A percentile compares a stretch with the other conserved stretches of the same genome.
Conservation (phyloP, 192 early-diverging fungal genomes). For the Radiomyces spectabilis region DNA sequence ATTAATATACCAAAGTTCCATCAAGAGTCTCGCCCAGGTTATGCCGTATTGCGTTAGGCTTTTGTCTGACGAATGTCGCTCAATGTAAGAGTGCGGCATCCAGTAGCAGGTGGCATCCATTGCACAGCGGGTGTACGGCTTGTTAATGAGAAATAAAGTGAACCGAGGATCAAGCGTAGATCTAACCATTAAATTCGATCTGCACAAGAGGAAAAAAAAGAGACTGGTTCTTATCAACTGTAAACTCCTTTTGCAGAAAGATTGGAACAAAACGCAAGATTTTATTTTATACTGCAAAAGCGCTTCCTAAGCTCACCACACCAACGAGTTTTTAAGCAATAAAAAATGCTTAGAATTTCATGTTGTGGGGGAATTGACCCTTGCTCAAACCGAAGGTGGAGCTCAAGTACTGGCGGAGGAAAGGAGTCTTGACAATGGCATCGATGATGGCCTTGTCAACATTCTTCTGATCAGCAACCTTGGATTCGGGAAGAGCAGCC, state of each 20-base stretch:
- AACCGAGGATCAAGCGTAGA: neutral
- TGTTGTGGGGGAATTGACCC: constrained; percentile 92
- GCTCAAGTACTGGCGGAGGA: constrained; percentile 83
- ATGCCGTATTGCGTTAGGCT: too few species aligned
- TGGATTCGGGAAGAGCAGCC: constrained; percentile 69
- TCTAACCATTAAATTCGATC: neutral
- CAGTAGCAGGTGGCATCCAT: too few species aligned
- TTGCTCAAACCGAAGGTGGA: constrained; percentile 87
- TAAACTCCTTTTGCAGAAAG: neutral
- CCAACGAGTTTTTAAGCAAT: neutral
- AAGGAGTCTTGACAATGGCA: constrained; percentile 77
- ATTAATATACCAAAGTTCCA: too few species aligned
- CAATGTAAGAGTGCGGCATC: too few species aligned
- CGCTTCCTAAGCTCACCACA: neutral
- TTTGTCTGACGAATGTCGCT: too few species aligned
- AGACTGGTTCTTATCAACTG: too few species aligned
- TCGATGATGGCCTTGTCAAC: constrained; percentile 82
- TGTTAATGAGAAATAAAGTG: too few species aligned
- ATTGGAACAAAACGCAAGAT: neutral
- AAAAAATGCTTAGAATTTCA: constrained; percentile 85
- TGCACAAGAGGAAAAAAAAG: neutral
- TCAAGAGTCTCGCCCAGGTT: too few species aligned
- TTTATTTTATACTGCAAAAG: neutral
- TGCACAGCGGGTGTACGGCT: too few species aligned
- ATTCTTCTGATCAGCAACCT: constrained; percentile 85